phyloP scores from a whole-genome alignment of 768 basidiomycete species.

The Leccinellum luteum region DNA sequence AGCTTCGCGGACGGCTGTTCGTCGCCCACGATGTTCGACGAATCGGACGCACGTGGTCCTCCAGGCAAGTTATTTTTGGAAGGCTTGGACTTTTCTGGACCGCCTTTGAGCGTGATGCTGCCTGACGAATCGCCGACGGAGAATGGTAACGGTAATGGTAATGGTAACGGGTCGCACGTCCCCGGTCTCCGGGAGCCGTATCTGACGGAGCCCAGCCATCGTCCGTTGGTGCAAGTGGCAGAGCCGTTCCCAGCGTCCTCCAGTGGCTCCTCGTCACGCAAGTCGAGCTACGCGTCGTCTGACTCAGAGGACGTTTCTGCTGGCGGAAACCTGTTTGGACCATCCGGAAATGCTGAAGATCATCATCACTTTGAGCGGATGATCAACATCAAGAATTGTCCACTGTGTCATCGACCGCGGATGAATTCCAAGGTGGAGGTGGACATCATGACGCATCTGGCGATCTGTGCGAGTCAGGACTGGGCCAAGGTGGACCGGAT shows the following conservation, averaged over 20 bases:
- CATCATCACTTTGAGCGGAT: slow-evolving; percentile 68
- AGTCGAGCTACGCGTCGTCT: slow-evolving; percentile 43
- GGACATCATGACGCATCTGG: slow-evolving; percentile 96
- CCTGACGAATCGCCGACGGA: slow-evolving; percentile 32
- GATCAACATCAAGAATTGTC: slow-evolving; percentile 94
- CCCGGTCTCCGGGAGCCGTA: slow-evolving; percentile 24
- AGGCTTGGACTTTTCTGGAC: slow-evolving; percentile 62
- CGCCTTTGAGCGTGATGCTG: slow-evolving; percentile 32
- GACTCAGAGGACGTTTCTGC: slow-evolving; percentile 42
- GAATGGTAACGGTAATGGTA: not conserved
- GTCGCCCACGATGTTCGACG: slow-evolving; percentile 52
- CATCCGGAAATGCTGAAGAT: slow-evolving; percentile 14
- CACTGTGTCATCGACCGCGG: slow-evolving; percentile 86
- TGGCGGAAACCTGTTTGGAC: not conserved
- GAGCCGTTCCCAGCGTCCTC: slow-evolving; percentile 23
- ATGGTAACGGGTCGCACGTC: not conserved
- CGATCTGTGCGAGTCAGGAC: slow-evolving; percentile 90
- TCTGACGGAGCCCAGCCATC: slow-evolving; percentile 47
- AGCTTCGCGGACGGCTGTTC: slow-evolving; percentile 45
- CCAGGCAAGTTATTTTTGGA: slow-evolving; percentile 46
- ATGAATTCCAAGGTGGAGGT: slow-evolving; percentile 85
- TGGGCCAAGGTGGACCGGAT: slow-evolving; percentile 89
- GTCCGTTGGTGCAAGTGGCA: slow-evolving; percentile 37
- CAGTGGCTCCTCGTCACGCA: slow-evolving; percentile 20
- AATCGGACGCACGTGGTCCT: slow-evolving; percentile 19